A percentile compares a stretch with the other conserved stretches of the same genome.
These are phyloP conservation scores for Citrus mangshanensis DNA, from an alignment of 345 rosid species.

Conservation along the genomic window DNA sequence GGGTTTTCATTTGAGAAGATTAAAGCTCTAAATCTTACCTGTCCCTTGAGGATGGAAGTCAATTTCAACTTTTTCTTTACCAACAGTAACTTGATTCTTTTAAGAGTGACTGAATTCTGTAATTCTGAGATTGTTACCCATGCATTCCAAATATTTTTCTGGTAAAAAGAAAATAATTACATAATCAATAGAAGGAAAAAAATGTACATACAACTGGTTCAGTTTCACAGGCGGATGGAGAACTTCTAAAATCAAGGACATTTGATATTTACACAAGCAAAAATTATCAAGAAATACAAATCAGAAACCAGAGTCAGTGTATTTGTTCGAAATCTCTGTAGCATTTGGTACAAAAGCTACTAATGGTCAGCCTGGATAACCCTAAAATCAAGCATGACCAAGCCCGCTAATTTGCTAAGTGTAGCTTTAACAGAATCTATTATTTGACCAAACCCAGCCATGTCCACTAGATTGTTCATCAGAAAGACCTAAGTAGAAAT, in stretches of 20 bases:
- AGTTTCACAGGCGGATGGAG: background rate
- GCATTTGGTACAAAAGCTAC: background rate
- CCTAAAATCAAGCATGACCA: background rate
- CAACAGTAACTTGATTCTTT: constrained; percentile 69
- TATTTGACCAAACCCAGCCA: background rate
- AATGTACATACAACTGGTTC: background rate
- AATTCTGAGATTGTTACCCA: constrained; percentile 79
- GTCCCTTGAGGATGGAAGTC: constrained; percentile 77
- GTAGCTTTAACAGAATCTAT: background rate
- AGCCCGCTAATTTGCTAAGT: background rate
- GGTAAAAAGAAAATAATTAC: constrained; percentile 26
- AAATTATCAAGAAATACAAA: constrained; percentile 1
- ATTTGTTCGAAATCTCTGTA: background rate
- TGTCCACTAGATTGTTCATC: background rate
- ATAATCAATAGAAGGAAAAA: background rate
- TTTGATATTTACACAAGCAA: background rate
- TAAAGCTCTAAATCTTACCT: constrained; percentile 51
- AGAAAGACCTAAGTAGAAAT: background rate
- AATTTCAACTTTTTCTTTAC: constrained; percentile 75
- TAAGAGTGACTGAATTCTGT: constrained; percentile 72
- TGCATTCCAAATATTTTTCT: constrained; percentile 81
- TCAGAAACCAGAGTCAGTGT: background rate
- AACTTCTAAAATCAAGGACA: background rate
- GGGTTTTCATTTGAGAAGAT: constrained; percentile 1
- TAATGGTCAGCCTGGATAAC: background rate